Evolutionary conservation across 2,329 filamentous ascomycete genomes (phyloP).

Genomic region (Paradendryphiella salina): DNA sequence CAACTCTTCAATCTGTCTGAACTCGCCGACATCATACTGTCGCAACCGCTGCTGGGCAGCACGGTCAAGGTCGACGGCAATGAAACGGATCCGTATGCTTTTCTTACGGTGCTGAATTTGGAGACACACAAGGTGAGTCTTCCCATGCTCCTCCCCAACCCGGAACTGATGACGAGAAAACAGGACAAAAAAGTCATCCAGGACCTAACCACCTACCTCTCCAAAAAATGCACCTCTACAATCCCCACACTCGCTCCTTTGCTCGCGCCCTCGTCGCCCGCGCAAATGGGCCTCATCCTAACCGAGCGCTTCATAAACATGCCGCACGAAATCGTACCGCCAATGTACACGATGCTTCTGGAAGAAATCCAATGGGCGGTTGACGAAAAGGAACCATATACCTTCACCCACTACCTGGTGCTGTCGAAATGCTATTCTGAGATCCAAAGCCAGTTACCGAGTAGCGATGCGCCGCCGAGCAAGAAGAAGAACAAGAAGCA

Average conservation of each 20-base stretch:
- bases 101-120: constrained; percentile 85
- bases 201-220: constrained; percentile 72
- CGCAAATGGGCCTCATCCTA: constrained; percentile 80
- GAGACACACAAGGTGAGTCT: constrained; percentile 65
- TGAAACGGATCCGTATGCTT: constrained; percentile 87
- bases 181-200: constrained; percentile 71
- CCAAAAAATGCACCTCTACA: constrained; percentile 52
- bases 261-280: constrained; percentile 40
- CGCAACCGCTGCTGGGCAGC: constrained; percentile 84
- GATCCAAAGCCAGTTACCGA: constrained; percentile 76
- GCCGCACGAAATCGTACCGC: constrained; percentile 87
- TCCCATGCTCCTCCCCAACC: not conserved
- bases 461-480: constrained; percentile 43
- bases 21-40: constrained; percentile 81
- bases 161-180: not conserved
- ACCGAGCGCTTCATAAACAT: constrained; percentile 95
- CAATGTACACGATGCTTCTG: constrained; percentile 90
- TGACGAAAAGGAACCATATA: constrained; percentile 87
- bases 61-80: constrained; percentile 98
- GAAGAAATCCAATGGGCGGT: constrained; percentile 89
- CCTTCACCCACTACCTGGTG: constrained; percentile 90
- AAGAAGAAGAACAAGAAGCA: constrained; percentile 50
- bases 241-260: constrained; percentile 54
- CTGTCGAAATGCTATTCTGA: constrained; percentile 92
- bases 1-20: constrained; percentile 84